Percentiles rank a stretch among this genome's conserved stretches.
Conservation (phyloP, 2,329 filamentous ascomycete species). For the Fonsecaea monophora region DNA sequence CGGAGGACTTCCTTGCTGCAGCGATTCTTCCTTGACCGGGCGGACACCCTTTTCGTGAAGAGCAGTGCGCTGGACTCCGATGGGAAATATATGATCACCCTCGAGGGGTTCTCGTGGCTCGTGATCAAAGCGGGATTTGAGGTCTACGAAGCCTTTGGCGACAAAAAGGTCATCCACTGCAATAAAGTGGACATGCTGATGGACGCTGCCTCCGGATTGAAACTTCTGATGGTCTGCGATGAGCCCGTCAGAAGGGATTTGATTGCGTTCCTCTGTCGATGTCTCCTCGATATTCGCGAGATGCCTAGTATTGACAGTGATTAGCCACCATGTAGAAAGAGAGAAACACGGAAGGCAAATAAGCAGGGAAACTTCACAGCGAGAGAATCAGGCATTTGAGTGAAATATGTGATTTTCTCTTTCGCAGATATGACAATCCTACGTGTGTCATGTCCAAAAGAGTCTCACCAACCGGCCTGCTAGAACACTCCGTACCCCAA, state of each 20-base stretch:
- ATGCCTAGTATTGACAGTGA: background rate
- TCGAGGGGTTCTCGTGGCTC: background rate
- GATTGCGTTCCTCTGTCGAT: background rate
- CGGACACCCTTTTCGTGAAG: background rate
- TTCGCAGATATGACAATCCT: too few relatives aligned
- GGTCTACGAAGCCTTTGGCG: background rate
- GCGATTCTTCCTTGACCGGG: background rate
- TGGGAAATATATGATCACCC: background rate
- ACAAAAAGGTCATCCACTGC: background rate
- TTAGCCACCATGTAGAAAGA: background rate
- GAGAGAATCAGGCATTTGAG: too few relatives aligned
- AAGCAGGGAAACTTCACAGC: too few relatives aligned
- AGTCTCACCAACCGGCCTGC: too few relatives aligned
- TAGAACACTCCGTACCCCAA: too few relatives aligned
- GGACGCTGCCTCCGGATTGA: background rate
- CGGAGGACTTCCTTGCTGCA: background rate
- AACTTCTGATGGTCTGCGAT: background rate
- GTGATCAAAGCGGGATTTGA: slow-evolving; percentile 1
- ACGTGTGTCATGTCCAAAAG: too few relatives aligned
- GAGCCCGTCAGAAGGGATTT: background rate
- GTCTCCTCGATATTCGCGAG: background rate
- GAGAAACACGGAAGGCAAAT: too few relatives aligned
- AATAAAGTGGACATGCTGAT: background rate
- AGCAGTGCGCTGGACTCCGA: background rate
- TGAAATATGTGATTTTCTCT: too few relatives aligned